Evolutionary conservation across 2,329 filamentous ascomycete species (phyloP).

Genomic region (Arthrobotrys megalospora): DNA sequence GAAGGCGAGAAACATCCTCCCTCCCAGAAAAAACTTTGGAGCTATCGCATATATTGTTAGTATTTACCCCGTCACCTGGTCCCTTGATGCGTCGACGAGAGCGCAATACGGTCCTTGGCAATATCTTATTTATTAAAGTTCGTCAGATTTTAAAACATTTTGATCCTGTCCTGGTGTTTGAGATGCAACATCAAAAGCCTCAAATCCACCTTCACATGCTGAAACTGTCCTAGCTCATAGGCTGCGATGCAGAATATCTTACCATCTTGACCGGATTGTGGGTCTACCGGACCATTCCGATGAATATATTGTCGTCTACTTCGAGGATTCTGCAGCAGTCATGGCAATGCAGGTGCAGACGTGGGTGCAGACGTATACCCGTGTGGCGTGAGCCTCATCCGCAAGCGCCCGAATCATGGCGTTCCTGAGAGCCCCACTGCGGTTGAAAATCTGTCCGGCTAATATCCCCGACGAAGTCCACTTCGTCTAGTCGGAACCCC

Average conservation of each 20-base stretch:
- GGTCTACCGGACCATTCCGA: slow-evolving; percentile 5
- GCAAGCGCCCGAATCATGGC: slow-evolving; percentile 23
- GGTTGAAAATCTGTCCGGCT: slow-evolving; percentile 17
- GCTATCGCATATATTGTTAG: background rate
- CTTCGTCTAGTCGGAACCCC: slow-evolving; percentile 23
- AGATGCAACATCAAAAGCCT: slow-evolving; percentile 25
- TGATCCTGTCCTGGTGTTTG: background rate
- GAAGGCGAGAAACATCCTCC: slow-evolving; percentile 1
- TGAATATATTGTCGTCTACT: slow-evolving; percentile 4
- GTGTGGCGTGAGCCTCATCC: slow-evolving; percentile 43
- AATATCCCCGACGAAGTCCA: slow-evolving; percentile 19
- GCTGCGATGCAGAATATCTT: background rate
- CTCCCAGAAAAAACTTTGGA: background rate
- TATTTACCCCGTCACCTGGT: slow-evolving; percentile 16
- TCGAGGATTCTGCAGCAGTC: background rate
- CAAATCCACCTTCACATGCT: slow-evolving; percentile 7
- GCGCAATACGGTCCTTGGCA: slow-evolving; percentile 10
- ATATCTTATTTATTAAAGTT: slow-evolving; percentile 23
- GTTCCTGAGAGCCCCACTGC: slow-evolving; percentile 20
- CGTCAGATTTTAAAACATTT: slow-evolving; percentile 16
- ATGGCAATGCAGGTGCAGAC: slow-evolving; percentile 8
- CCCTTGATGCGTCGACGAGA: background rate
- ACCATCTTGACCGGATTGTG: background rate
- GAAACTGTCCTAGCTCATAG: slow-evolving; percentile 11
- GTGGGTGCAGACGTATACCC: background rate